Conservation (phyloP, 2,329 filamentous ascomycete species). For the Ascochyta rabiei region DNA sequence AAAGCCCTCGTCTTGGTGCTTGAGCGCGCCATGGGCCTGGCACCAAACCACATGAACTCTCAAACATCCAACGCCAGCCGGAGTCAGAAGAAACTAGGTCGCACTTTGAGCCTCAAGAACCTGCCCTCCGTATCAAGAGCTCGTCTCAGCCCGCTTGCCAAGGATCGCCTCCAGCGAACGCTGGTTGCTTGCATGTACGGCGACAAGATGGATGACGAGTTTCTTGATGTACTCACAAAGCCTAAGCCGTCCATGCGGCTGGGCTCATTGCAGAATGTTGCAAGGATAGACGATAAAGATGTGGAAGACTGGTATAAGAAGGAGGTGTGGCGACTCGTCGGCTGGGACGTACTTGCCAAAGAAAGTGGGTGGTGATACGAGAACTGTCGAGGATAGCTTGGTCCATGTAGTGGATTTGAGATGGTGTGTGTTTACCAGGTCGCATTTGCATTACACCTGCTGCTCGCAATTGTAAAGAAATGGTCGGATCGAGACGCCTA, state of each 20-base stretch:
- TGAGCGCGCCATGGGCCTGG: conserved; percentile 48
- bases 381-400: neutral
- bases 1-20: conserved; percentile 52
- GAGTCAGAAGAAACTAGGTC: conserved; percentile 17
- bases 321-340: conserved; percentile 63
- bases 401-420: neutral
- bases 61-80: conserved; percentile 5
- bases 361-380: conserved; percentile 24
- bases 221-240: conserved; percentile 51
- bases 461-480: neutral
- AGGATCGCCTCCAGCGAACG: conserved; percentile 53
- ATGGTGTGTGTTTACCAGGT: neutral
- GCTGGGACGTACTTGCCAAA: conserved; percentile 59
- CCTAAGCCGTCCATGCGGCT: conserved; percentile 35
- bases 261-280: conserved; percentile 35
- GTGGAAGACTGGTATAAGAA: conserved; percentile 61
- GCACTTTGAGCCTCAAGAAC: conserved; percentile 35
- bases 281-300: conserved; percentile 48
- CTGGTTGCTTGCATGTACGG: conserved; percentile 54
- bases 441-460: too few relatives aligned
- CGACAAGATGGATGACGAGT: conserved; percentile 44
- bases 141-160: conserved; percentile 45
- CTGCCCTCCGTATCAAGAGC: conserved; percentile 36
- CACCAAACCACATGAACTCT: conserved; percentile 45
- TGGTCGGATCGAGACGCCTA: neutral